phyloP scores from a whole-genome alignment of 495 filamentous ascomycete species.

The Xylona heveae region DNA sequence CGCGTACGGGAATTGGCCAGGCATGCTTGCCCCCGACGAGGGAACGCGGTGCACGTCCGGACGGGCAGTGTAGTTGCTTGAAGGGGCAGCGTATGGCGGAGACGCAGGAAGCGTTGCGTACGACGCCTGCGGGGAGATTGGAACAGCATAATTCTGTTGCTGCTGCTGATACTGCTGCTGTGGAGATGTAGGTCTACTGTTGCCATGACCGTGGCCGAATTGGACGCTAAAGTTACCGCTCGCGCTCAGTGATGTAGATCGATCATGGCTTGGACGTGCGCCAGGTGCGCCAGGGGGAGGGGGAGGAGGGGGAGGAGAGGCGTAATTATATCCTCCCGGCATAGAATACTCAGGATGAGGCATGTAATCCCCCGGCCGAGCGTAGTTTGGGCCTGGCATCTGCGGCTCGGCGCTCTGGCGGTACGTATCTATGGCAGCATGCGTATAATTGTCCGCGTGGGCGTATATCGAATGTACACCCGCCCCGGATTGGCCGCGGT shows the following conservation, averaged over 20 bases:
- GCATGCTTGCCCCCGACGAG: conserved; percentile 8
- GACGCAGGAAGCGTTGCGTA: conserved; percentile 1
- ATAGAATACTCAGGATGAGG: not conserved
- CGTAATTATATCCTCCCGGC: conserved; percentile 1
- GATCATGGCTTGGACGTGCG: conserved; percentile 8
- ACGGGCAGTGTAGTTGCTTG: conserved; percentile 3
- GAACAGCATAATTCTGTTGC: not conserved
- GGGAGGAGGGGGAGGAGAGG: not conserved
- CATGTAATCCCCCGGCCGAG: not conserved
- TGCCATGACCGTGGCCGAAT: conserved; percentile 1
- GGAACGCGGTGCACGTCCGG: conserved; percentile 8
- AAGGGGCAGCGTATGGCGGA: not conserved
- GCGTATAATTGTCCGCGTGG: conserved; percentile 3
- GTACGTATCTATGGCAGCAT: conserved; percentile 1
- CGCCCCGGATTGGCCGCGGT: too few relatives aligned
- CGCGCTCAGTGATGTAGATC: conserved; percentile 12
- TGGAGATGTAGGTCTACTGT: not conserved
- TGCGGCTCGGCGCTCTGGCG: conserved; percentile 2
- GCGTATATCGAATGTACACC: not conserved
- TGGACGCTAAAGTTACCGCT: conserved; percentile 12
- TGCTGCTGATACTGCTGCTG: not conserved
- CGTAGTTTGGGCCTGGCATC: too few relatives aligned
- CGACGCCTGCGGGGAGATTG: not conserved
- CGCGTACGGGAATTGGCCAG: conserved; percentile 16
- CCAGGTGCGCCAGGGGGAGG: not conserved